Conservation (phyloP, 2,329 filamentous ascomycete genomes). For the Acarospora socialis region DNA sequence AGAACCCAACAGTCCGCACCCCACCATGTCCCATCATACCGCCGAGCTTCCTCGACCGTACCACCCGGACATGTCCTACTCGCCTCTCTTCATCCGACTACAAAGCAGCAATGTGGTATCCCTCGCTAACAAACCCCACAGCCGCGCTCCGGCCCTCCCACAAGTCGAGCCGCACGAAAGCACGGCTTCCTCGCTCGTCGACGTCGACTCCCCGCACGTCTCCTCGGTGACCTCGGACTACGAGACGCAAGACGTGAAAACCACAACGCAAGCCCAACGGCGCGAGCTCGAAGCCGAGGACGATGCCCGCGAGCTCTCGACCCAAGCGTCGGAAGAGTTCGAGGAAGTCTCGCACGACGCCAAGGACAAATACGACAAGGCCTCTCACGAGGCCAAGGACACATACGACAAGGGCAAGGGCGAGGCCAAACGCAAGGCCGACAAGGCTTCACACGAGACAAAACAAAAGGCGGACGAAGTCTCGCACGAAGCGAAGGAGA, state of each 20-base stretch:
- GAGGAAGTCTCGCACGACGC: conserved; percentile 20
- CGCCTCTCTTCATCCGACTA: too few relatives aligned
- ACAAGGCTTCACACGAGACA: conserved; percentile 14
- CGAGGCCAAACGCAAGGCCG: conserved; percentile 15
- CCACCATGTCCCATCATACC: too few relatives aligned
- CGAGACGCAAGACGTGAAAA: conserved; percentile 29
- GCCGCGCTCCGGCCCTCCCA: conserved; percentile 28
- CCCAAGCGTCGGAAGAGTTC: too few relatives aligned
- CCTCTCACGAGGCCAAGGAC: conserved; percentile 17
- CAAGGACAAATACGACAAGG: conserved; percentile 19
- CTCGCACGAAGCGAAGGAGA: conserved; percentile 17
- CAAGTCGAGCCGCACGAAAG: conserved; percentile 27
- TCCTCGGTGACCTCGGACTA: conserved; percentile 28
- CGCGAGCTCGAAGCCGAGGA: conserved; percentile 15
- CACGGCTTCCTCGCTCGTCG: conserved; percentile 28
- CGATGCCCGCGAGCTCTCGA: conserved; percentile 12
- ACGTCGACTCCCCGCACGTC: conserved; percentile 34
- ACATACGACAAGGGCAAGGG: conserved; percentile 12
- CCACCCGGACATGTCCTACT: too few relatives aligned
- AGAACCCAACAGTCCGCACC: too few relatives aligned
- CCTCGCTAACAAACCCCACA: too few relatives aligned
- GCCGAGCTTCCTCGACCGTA: too few relatives aligned
- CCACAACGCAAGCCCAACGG: conserved; percentile 23
- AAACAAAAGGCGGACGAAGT: conserved; percentile 17
- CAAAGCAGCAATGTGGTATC: too few relatives aligned